These are phyloP conservation scores for Fonticula alba DNA, from an alignment of 78 protist species.

Conservation along the genomic window DNA sequence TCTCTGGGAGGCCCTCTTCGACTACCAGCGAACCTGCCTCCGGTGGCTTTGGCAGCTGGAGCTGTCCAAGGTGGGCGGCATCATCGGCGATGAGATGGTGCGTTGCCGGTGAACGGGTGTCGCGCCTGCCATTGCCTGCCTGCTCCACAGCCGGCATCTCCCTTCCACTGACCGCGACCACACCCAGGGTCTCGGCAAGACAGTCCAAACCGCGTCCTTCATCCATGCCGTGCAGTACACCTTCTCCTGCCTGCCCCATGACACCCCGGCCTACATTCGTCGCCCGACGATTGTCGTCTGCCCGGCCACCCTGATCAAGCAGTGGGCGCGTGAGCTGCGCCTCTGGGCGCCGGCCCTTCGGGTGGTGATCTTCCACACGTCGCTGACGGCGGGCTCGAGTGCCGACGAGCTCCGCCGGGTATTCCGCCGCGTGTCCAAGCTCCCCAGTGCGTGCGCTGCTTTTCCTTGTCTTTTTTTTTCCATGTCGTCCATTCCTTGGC, in stretches of 20 bases:
- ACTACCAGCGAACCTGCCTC: slow-evolving; percentile 58
- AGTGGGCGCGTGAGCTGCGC: slow-evolving; percentile 81
- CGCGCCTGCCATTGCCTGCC: not conserved
- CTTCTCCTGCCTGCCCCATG: not conserved
- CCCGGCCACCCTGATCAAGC: slow-evolving; percentile 69
- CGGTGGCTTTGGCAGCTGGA: slow-evolving; percentile 86
- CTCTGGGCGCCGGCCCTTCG: slow-evolving; percentile 66
- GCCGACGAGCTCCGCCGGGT: not conserved
- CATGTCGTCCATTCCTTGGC: not conserved
- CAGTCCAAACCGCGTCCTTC: slow-evolving; percentile 63
- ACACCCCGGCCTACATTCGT: not conserved
- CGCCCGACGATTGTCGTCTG: slow-evolving; percentile 36
- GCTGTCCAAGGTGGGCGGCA: slow-evolving; percentile 67
- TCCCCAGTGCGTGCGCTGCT: not conserved
- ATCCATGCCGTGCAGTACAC: slow-evolving; percentile 21
- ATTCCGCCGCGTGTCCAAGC: not conserved
- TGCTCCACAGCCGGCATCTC: slow-evolving; percentile 11
- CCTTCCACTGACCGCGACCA: too few relatives aligned
- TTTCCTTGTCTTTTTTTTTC: not conserved
- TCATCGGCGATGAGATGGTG: slow-evolving; percentile 93
- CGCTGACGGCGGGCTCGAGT: not conserved
- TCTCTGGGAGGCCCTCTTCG: slow-evolving; percentile 30
- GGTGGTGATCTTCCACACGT: slow-evolving; percentile 38
- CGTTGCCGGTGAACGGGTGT: too few relatives aligned
- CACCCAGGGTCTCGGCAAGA: slow-evolving; percentile 86